Conservation (phyloP, 2,329 filamentous ascomycete genomes). For the Alternaria hordeiaustralica region DNA sequence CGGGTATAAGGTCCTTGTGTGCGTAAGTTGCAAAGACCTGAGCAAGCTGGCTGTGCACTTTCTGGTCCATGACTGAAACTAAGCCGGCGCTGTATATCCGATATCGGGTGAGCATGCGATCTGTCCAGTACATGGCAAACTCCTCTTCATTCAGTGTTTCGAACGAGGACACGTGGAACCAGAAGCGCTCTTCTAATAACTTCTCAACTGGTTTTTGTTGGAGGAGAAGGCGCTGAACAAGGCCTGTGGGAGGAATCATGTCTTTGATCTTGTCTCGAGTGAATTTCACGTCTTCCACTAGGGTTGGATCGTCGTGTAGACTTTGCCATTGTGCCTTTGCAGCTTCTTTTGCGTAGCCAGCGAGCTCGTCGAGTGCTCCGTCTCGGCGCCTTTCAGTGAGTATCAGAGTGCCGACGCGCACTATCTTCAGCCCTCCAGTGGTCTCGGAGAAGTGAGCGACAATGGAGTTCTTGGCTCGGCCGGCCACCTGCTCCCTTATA, state of each 20-base stretch:
- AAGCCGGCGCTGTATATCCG: constrained; percentile 37
- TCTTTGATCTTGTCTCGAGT: constrained; percentile 23
- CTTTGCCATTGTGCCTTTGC: constrained; percentile 34
- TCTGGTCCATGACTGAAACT: constrained; percentile 32
- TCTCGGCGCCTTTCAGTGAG: constrained; percentile 19
- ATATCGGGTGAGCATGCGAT: constrained; percentile 35
- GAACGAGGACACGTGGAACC: constrained; percentile 27
- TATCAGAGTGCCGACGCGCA: constrained; percentile 24
- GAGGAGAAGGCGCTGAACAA: constrained; percentile 20
- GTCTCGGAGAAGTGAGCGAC: constrained; percentile 6
- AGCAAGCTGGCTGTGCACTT: constrained; percentile 42
- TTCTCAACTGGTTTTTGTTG: constrained; percentile 29
- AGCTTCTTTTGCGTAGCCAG: constrained; percentile 22
- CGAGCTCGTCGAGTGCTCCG: constrained; percentile 18
- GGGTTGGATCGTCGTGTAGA: constrained; percentile 17
- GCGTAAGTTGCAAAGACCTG: constrained; percentile 41
- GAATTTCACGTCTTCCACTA: constrained; percentile 31
- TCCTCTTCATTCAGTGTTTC: constrained; percentile 38
- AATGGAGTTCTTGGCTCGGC: constrained; percentile 20
- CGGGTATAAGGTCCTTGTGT: constrained; percentile 43
- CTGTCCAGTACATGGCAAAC: constrained; percentile 43
- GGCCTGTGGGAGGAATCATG: constrained; percentile 8
- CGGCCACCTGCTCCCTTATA: constrained; percentile 11
- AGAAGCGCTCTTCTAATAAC: constrained; percentile 33
- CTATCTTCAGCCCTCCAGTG: constrained; percentile 1